phyloP scores from a whole-genome alignment of 2,329 filamentous ascomycete species.

The Bipolaris victoriae region DNA sequence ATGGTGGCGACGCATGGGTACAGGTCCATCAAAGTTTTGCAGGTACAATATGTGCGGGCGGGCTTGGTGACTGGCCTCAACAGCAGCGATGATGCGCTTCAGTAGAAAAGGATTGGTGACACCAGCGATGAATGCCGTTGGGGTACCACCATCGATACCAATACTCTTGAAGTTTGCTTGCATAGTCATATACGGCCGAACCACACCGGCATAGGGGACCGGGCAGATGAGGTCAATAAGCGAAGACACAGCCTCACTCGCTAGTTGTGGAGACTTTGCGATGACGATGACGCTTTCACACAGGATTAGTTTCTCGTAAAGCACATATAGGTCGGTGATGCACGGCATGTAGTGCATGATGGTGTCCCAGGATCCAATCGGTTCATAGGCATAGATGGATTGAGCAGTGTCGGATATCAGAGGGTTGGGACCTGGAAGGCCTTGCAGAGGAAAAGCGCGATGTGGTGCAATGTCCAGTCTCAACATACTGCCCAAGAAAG shows the following conservation, averaged over 20 bases:
- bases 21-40: constrained; percentile 44
- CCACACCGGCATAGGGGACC: constrained; percentile 49
- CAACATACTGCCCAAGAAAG: constrained; percentile 48
- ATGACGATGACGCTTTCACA: constrained; percentile 51
- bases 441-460: constrained; percentile 50
- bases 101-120: constrained; percentile 53
- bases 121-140: constrained; percentile 48
- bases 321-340: constrained; percentile 50
- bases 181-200: constrained; percentile 53
- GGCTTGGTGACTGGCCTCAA: constrained; percentile 42
- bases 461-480: constrained; percentile 51
- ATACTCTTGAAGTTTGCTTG: constrained; percentile 51
- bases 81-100: constrained; percentile 46
- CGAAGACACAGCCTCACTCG: constrained; percentile 50
- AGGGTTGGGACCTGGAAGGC: constrained; percentile 40
- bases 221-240: constrained; percentile 50
- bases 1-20: constrained; percentile 47
- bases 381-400: constrained; percentile 51
- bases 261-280: constrained; percentile 51
- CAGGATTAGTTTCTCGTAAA: constrained; percentile 51
- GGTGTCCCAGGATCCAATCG: constrained; percentile 48
- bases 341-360: constrained; percentile 51
- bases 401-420: constrained; percentile 38
- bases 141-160: constrained; percentile 49
- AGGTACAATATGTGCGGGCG: constrained; percentile 50